Conservation (phyloP, 768 basidiomycete genomes). For the Galerina sulciceps region DNA sequence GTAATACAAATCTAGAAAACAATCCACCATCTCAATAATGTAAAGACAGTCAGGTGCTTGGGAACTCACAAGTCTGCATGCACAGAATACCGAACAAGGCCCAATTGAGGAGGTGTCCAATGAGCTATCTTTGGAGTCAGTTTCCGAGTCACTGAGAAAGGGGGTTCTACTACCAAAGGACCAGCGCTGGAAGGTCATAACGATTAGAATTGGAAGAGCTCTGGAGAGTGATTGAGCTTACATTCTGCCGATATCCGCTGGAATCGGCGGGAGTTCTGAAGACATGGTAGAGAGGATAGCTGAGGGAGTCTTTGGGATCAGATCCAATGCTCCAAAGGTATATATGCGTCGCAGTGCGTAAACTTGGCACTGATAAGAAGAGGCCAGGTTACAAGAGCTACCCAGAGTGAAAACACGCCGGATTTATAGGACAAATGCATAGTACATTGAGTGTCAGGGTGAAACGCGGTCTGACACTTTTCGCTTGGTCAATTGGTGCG, state of each 20-base stretch:
- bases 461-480: no score
- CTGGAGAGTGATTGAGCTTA: neutral
- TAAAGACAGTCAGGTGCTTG: neutral
- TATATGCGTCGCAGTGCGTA: neutral
- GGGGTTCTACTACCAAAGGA: neutral
- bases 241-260: constrained; percentile 14
- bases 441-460: no score
- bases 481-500: no score
- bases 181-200: neutral
- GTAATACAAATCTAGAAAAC: constrained; percentile 12
- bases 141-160: neutral
- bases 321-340: neutral
- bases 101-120: constrained; percentile 11
- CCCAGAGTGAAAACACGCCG: no score
- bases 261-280: constrained; percentile 7
- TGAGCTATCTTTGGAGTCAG: neutral
- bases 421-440: no score
- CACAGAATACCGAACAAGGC: constrained; percentile 11
- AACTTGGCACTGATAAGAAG: neutral
- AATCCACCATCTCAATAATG: neutral
- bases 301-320: neutral
- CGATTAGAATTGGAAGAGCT: neutral
- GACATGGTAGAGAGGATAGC: constrained; percentile 4
- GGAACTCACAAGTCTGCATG: constrained; percentile 13
- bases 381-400: no score